A percentile compares a stretch with the other conserved stretches of the same genome.
Conservation (phyloP, 2,329 filamentous ascomycete genomes). For the Ascochyta koolunga region DNA sequence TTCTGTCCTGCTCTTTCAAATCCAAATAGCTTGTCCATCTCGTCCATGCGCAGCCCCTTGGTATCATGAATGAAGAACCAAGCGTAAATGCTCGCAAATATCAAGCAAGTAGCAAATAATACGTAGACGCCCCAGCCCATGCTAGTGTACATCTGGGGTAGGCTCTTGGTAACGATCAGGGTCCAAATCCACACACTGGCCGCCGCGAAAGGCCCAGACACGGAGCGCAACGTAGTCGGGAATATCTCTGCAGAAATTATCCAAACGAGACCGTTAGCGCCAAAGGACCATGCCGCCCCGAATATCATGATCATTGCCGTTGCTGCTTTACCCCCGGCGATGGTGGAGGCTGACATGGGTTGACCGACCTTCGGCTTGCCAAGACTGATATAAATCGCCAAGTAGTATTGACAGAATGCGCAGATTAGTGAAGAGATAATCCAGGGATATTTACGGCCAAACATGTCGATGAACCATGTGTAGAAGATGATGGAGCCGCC, state of each 20-base stretch:
- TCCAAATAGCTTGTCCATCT: conserved; percentile 57
- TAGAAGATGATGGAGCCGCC: conserved; percentile 71
- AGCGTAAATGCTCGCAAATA: conserved; percentile 48
- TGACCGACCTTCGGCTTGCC: conserved; percentile 40
- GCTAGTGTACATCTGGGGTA: conserved; percentile 65
- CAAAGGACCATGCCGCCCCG: conserved; percentile 15
- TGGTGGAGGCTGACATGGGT: conserved; percentile 38
- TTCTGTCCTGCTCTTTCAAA: conserved; percentile 34
- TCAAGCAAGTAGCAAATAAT: conserved; percentile 57
- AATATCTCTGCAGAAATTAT: conserved; percentile 78
- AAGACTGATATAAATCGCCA: conserved; percentile 63
- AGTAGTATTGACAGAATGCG: conserved; percentile 67
- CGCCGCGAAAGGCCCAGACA: conserved; percentile 64
- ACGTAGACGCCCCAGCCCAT: conserved; percentile 56
- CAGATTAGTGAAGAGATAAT: conserved; percentile 42
- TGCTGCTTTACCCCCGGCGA: conserved; percentile 48
- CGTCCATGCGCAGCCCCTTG: conserved; percentile 54
- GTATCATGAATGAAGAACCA: conserved; percentile 53
- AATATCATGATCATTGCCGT: conserved; percentile 52
- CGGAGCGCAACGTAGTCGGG: conserved; percentile 65
- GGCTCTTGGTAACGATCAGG: conserved; percentile 72
- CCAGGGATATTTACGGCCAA: conserved; percentile 56
- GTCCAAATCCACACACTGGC: conserved; percentile 77
- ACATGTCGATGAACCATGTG: conserved; percentile 69
- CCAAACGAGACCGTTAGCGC: conserved; percentile 71